Evolutionary conservation across 2,329 filamentous ascomycete genomes (phyloP), one percentile per base, ranked within the genome.

Genomic region (Hyphodiscus sp.): DNA sequence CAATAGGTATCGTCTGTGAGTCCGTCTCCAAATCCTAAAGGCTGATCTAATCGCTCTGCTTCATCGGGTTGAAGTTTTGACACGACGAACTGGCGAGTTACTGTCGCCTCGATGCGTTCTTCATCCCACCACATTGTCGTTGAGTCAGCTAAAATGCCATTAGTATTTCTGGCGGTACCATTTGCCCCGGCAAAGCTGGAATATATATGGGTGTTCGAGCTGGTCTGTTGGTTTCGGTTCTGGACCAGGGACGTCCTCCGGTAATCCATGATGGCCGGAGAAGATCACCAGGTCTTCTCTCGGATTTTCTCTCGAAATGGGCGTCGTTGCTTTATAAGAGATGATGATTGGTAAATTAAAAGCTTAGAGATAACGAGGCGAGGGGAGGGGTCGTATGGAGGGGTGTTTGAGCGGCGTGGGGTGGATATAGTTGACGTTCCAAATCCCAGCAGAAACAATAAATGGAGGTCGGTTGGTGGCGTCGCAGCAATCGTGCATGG

Each of bases 1-100:
- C 86, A 83, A 67, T 91, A 91, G 1, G 86, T 89, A 58, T 85
- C 80, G 67, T 89, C 82, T 3, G 86, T 89, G 53, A 81, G 66
- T 19, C 81, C 69, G 52, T 81, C 81, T 29, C 86, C 86, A 67
- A 89, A 89, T 13, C 75, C 79, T 46, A 89, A 73, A 9, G 81
- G 81, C 42, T 74, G 73, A 63, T 86, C 78, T 46, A 91, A 72
- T 51, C 79, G 79, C 52, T 78, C 74, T 59, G 82, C 75, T 68
- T 87, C 85, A 56, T 82, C 76, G 42, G 81, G 78, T 47, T 79
- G 74, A 43, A 91, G 74, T 54, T 86, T 80, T 42, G 80, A 80
- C 49, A 78, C 76, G 57, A 90, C 80, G 65, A 84, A 90, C 54
- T 82, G 74, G 58, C 80, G 76, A 52, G 83, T 89, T 62, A 90